Evolutionary conservation across 2,329 filamentous ascomycete genomes (phyloP).

Genomic region (Rutstroemia sp.): DNA sequence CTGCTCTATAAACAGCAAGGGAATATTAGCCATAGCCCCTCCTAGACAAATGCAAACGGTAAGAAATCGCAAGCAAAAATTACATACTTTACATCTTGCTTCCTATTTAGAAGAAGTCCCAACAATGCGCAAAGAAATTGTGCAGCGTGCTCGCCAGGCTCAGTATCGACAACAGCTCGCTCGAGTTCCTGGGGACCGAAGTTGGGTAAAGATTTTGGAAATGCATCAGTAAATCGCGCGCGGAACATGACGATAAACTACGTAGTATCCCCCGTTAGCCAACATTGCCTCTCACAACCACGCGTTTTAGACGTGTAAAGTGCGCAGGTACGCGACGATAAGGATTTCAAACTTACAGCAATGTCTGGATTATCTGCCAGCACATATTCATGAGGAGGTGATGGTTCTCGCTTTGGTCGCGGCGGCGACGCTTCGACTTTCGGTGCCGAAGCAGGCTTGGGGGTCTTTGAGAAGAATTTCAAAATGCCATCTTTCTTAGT

Average conservation of each 20-base stretch:
- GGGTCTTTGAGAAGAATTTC: conserved; percentile 57
- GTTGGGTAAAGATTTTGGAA: conserved; percentile 79
- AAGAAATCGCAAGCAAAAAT: neutral
- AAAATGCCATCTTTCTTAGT: conserved; percentile 51
- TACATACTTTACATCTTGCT: conserved; percentile 96
- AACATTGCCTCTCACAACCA: conserved; percentile 28
- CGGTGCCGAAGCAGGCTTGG: conserved; percentile 36
- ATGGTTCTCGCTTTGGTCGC: conserved; percentile 72
- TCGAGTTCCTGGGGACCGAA: conserved; percentile 96
- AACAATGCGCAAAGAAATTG: conserved; percentile 83
- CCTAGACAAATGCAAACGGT: neutral
- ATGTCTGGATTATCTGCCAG: conserved; percentile 88
- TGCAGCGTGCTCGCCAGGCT: conserved; percentile 80
- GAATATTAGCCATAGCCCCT: conserved; percentile 15
- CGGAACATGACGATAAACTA: conserved; percentile 99
- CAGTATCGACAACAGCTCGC: conserved; percentile 67
- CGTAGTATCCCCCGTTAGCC: conserved; percentile 30
- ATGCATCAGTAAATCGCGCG: conserved; percentile 82
- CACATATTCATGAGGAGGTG: conserved; percentile 83
- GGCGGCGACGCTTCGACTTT: conserved; percentile 54
- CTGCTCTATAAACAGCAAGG: conserved; percentile 51
- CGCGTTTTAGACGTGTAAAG: conserved; percentile 47
- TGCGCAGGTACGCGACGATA: conserved; percentile 32
- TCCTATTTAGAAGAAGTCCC: conserved; percentile 84
- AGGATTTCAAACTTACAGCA: conserved; percentile 59